These are phyloP conservation scores for Globisporangium irregulare DNA, from an alignment of 352 stramenopile species.

Conservation along the genomic window DNA sequence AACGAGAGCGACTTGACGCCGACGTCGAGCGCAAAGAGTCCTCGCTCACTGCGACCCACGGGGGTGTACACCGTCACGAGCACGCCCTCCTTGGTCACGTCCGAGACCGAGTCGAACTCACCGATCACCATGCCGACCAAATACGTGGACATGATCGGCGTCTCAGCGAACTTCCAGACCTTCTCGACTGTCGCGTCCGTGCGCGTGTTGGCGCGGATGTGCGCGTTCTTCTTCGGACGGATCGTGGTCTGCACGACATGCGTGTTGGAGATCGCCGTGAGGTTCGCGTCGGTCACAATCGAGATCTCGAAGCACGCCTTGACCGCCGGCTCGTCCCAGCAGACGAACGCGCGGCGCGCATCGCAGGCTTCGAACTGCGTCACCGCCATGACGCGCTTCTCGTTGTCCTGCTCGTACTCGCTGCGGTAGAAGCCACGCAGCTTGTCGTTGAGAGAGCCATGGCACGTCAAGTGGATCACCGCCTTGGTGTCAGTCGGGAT, in stretches of 20 bases:
- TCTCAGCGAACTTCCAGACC: constrained; percentile 86
- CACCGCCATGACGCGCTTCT: constrained; percentile 93
- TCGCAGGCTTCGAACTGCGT: constrained; percentile 85
- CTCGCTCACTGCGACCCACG: constrained; percentile 87
- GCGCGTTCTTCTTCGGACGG: constrained; percentile 54
- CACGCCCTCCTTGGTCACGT: constrained; percentile 87
- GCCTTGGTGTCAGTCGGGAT: constrained; percentile 33
- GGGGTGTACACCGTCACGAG: constrained; percentile 96
- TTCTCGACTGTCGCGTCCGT: constrained; percentile 44
- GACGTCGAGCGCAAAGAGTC: constrained; percentile 90
- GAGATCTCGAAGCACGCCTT: constrained; percentile 96
- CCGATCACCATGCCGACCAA: constrained; percentile 92
- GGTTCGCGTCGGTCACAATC: constrained; percentile 83
- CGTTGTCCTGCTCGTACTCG: constrained; percentile 89
- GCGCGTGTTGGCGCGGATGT: constrained; percentile 42
- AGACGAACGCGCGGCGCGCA: constrained; percentile 94
- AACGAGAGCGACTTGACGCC: constrained; percentile 64
- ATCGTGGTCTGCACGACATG: constrained; percentile 87
- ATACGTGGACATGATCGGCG: constrained; percentile 98
- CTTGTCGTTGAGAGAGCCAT: constrained; percentile 88
- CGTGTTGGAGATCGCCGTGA: constrained; percentile 96
- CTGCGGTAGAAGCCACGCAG: constrained; percentile 97
- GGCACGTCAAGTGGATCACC: constrained; percentile 46
- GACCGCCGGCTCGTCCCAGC: constrained; percentile 96
- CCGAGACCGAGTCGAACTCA: constrained; percentile 95